Conservation (phyloP, 2,329 filamentous ascomycete genomes). For the Sarocladium oryzae region DNA sequence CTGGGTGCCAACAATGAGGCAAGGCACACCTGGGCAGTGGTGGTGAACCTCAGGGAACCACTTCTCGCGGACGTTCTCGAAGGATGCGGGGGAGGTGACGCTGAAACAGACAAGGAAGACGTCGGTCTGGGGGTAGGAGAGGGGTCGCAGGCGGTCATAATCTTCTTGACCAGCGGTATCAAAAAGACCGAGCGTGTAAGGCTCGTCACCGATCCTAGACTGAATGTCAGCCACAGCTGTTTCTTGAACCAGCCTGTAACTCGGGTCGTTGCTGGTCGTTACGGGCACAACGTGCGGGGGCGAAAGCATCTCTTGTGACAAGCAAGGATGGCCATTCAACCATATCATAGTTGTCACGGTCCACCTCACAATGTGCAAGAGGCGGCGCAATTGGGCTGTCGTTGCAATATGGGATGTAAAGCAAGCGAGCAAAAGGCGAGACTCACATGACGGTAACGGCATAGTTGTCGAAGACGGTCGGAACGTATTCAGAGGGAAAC, state of each 20-base stretch:
- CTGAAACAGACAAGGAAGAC: constrained; percentile 99
- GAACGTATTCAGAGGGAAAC: constrained; percentile 99
- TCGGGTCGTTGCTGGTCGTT: too few species aligned
- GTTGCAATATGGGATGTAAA: neutral
- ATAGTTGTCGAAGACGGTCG: constrained; percentile 99
- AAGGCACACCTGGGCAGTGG: constrained; percentile 95
- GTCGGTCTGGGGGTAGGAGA: constrained; percentile 97
- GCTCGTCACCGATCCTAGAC: constrained; percentile 95
- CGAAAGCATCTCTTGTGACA: neutral
- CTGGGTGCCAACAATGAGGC: constrained; percentile 95
- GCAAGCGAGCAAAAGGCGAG: neutral
- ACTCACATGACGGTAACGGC: constrained; percentile 94
- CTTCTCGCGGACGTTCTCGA: constrained; percentile 98
- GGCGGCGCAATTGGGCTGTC: neutral
- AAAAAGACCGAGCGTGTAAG: constrained; percentile 93
- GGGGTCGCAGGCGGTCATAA: constrained; percentile 92
- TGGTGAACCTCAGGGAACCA: constrained; percentile 99
- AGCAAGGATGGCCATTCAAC: neutral
- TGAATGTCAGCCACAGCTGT: neutral
- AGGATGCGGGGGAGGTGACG: constrained; percentile 93
- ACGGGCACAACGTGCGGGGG: neutral
- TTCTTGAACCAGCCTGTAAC: too few species aligned
- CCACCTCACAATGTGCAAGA: neutral
- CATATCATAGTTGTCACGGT: neutral
- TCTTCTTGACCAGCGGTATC: constrained; percentile 99